phyloP scores from a whole-genome alignment of 2,329 filamentous ascomycete genomes.

The Rhynchosporium graminicola region DNA sequence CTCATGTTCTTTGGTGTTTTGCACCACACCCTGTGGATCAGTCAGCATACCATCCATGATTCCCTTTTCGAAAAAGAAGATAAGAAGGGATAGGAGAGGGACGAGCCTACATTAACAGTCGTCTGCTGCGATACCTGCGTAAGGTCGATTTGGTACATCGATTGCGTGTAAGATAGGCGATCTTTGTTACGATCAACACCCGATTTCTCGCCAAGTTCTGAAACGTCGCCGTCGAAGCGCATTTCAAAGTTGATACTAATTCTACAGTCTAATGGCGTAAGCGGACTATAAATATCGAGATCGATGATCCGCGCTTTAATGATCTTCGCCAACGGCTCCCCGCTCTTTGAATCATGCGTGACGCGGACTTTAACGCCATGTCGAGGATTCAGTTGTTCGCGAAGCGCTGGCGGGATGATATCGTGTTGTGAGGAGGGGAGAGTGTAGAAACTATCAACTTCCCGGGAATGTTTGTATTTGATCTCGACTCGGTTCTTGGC shows the following conservation, averaged over 20 bases:
- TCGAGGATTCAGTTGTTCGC: constrained; percentile 58
- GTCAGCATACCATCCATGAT: constrained; percentile 12
- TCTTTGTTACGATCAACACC: constrained; percentile 77
- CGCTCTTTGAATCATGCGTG: constrained; percentile 73
- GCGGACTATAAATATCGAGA: constrained; percentile 81
- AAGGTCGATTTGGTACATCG: constrained; percentile 86
- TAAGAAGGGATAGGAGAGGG: too few species aligned
- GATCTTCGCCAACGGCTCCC: constrained; percentile 74
- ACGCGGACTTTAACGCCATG: constrained; percentile 68
- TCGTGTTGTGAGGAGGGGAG: constrained; percentile 61
- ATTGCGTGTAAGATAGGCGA: constrained; percentile 85
- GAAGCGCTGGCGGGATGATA: constrained; percentile 64
- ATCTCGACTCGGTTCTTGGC: constrained; percentile 58
- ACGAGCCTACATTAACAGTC: constrained; percentile 45
- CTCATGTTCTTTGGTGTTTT: constrained; percentile 69
- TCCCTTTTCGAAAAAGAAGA: background rate
- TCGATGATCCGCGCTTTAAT: constrained; percentile 89
- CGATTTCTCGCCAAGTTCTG: constrained; percentile 46
- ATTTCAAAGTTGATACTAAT: constrained; percentile 96
- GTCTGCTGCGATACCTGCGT: constrained; percentile 95
- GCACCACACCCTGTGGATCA: constrained; percentile 28
- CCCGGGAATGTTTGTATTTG: constrained; percentile 77
- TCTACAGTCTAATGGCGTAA: constrained; percentile 80
- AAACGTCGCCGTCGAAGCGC: constrained; percentile 71
- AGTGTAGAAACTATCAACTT: constrained; percentile 82